These are phyloP conservation scores for Cryptosporidium baileyi DNA, from an alignment of 169 alveolate species.

Conservation along the genomic window DNA sequence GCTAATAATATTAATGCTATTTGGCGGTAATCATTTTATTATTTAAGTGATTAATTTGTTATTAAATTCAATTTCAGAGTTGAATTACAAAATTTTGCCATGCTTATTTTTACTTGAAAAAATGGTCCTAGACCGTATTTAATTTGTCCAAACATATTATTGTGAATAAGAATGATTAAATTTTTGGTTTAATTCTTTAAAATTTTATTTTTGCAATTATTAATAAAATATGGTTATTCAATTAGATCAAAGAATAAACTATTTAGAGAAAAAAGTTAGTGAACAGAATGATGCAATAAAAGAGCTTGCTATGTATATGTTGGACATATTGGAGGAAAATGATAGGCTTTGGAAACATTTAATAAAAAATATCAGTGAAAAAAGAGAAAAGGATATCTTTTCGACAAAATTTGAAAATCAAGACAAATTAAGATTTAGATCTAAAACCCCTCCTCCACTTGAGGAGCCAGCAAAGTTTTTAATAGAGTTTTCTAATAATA, in stretches of 20 bases:
- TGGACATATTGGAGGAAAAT: slow-evolving; percentile 53
- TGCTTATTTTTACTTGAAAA: background rate
- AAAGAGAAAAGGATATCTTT: background rate
- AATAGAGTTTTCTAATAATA: background rate
- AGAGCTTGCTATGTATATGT: slow-evolving; percentile 8
- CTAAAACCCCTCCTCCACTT: slow-evolving; percentile 57
- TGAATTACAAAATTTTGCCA: too few relatives aligned
- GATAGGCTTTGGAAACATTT: slow-evolving; percentile 50
- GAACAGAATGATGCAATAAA: slow-evolving; percentile 65
- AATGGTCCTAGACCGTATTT: background rate
- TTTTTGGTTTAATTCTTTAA: background rate
- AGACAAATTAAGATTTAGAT: slow-evolving; percentile 24
- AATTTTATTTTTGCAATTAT: background rate
- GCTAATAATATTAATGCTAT: too few relatives aligned
- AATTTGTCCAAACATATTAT: background rate
- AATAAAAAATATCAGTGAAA: background rate
- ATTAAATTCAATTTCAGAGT: too few relatives aligned
- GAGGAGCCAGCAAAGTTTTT: slow-evolving; percentile 1
- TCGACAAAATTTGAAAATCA: background rate
- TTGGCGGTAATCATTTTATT: too few relatives aligned
- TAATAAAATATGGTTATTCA: background rate
- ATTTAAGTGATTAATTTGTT: too few relatives aligned
- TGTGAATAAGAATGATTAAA: background rate
- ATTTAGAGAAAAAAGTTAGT: slow-evolving; percentile 7
- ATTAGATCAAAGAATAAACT: background rate